A percentile compares a stretch with the other conserved stretches of the same genome.
Evolutionary conservation across 192 early-diverging fungal genomes (phyloP).

Genomic region (Coemansia erecta): DNA sequence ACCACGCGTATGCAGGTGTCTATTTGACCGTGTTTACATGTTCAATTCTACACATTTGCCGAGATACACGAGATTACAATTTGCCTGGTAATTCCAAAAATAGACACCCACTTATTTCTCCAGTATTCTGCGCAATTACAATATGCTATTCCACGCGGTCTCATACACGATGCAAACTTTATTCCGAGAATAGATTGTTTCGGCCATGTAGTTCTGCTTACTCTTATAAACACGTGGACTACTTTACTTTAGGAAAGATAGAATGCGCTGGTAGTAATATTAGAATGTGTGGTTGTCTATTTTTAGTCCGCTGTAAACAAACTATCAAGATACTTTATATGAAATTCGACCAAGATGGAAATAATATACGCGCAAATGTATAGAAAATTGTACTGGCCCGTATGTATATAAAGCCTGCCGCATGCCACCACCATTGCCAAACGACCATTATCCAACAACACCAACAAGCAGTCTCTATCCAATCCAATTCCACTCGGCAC

Average conservation of each 20-base stretch:
- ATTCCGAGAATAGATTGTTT: background rate
- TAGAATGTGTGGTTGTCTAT: background rate
- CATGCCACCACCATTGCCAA: background rate
- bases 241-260: too few relatives aligned
- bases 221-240: too few relatives aligned
- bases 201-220: too few relatives aligned
- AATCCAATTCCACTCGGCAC: too few relatives aligned
- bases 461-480: background rate
- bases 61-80: background rate
- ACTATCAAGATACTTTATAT: background rate
- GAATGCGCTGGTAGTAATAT: too few relatives aligned
- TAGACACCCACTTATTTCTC: background rate
- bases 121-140: background rate
- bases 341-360: background rate
- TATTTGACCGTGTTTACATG: background rate
- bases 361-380: background rate
- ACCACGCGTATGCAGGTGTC: background rate
- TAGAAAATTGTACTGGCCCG: background rate
- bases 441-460: background rate
- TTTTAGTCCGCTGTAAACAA: background rate
- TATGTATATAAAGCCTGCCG: slow-evolving; percentile 1
- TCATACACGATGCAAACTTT: background rate
- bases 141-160: background rate
- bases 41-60: background rate
- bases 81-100: background rate